Evolutionary conservation across 2,329 filamentous ascomycete species (phyloP), one percentile per base, ranked within the genome.

Genomic region (Calonectria leucothoes): DNA sequence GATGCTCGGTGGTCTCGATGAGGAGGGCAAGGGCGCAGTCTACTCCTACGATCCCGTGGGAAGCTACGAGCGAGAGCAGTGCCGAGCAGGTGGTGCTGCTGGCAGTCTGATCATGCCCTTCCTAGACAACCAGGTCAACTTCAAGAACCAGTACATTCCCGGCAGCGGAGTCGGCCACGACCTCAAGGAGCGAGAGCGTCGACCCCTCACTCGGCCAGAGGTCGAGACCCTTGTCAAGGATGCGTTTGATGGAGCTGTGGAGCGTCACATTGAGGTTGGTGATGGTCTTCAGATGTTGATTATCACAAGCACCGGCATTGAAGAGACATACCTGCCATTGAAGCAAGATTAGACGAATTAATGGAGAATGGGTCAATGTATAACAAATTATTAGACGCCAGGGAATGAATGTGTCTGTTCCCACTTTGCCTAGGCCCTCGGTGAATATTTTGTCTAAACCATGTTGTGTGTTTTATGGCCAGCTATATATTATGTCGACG

Each of bases 1-100:
- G 37, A 98, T 99, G 84, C 89, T 99, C 59, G 97, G 94, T 59
- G 97, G 97, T 25, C 87, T 99, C 75, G 97, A 99, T 81, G 97
- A 98, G 87, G 93, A 98, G 75, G 97, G 97, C 80, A 94, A 93
- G 85, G 97, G 97, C 72, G 96, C 96, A 68, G 90, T 99, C 74
- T 99, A 98, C 90, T 97, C 94, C 77, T 99, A 99, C 87, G 97
- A 99, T 83, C 97, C 97, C 1, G 97, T 99, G 51, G 97, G 97
- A 79, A 98, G 95, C 84, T 99, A 98, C 87, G 97, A 99, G 89
- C 90, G 97, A 78, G 97, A 99, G 87, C 95, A 98, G 87, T 98
- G 96, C 88, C 93, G 96, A 77, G 96, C 97, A 42, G 97, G 95
- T 51, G 97, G 97, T 81, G 96, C 97, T 17, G 96, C 96, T 25